Conservation (phyloP, 306 rosid genomes). For the Gastrolobium bilobum region DNA sequence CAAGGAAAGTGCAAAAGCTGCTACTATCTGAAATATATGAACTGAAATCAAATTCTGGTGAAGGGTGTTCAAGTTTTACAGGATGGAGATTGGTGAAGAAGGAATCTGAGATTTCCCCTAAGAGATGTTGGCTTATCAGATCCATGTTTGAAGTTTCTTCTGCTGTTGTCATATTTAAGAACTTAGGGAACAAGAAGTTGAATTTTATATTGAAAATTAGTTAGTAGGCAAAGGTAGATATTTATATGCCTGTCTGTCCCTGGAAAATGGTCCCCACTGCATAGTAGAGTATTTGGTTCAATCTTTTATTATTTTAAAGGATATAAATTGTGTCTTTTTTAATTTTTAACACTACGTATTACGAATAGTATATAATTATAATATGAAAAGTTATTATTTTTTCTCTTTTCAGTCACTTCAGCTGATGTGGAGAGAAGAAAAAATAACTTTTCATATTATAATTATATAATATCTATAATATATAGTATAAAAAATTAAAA, state of each 20-base stretch:
- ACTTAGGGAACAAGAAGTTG: slow-evolving; percentile 17
- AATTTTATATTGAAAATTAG: slow-evolving; percentile 1
- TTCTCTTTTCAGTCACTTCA: too few relatives aligned
- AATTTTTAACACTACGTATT: too few relatives aligned
- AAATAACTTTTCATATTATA: too few relatives aligned
- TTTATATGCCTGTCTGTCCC: background rate
- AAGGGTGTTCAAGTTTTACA: slow-evolving; percentile 62
- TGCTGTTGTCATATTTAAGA: slow-evolving; percentile 44
- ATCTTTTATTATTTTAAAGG: background rate
- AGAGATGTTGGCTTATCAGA: slow-evolving; percentile 67
- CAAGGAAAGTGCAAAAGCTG: slow-evolving; percentile 32
- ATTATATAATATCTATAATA: too few relatives aligned
- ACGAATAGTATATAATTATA: too few relatives aligned
- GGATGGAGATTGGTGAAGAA: slow-evolving; percentile 56
- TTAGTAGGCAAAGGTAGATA: slow-evolving; percentile 1
- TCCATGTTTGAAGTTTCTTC: slow-evolving; percentile 67
- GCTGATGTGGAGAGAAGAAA: too few relatives aligned
- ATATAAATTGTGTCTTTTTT: too few relatives aligned
- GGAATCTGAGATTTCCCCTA: slow-evolving; percentile 61
- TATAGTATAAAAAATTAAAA: too few relatives aligned
- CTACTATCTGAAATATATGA: slow-evolving; percentile 45
- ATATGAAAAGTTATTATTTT: too few relatives aligned
- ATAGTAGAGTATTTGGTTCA: background rate
- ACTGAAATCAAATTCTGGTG: slow-evolving; percentile 54
- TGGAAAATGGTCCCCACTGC: background rate